These are phyloP conservation scores for Viridothelium virens DNA, from an alignment of 495 filamentous ascomycete species.

Conservation along the genomic window DNA sequence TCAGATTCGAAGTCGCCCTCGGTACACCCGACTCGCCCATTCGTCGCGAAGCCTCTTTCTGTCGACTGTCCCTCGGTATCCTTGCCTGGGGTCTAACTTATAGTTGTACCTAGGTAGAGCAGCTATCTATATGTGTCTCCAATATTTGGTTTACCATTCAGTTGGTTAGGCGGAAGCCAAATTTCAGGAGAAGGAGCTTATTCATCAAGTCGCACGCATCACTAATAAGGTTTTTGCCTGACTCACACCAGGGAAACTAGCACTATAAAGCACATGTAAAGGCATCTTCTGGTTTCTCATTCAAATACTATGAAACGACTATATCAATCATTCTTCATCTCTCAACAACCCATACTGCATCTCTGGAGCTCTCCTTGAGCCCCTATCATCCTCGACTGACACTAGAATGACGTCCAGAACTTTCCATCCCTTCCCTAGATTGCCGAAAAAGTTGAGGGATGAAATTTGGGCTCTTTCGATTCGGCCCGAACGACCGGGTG, in stretches of 20 bases:
- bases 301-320: background rate
- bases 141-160: background rate
- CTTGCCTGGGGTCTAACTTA: background rate
- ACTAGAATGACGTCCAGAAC: background rate
- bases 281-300: background rate
- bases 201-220: background rate
- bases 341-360: background rate
- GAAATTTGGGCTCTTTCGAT: background rate
- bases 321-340: background rate
- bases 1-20: too few species aligned
- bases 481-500: background rate
- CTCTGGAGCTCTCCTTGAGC: background rate
- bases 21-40: background rate
- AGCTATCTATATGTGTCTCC: background rate
- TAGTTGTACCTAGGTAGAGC: background rate
- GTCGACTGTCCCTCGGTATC: background rate
- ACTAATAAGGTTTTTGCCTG: background rate
- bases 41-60: background rate
- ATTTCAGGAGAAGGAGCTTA: background rate
- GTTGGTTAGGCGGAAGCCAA: background rate
- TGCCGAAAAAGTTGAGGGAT: background rate
- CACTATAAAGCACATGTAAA: background rate
- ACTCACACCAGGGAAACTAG: background rate
- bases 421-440: background rate
- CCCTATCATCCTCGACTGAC: background rate